Evolutionary conservation across 2,329 filamentous ascomycete species (phyloP).

Genomic region (Bipolaris sorokiniana): DNA sequence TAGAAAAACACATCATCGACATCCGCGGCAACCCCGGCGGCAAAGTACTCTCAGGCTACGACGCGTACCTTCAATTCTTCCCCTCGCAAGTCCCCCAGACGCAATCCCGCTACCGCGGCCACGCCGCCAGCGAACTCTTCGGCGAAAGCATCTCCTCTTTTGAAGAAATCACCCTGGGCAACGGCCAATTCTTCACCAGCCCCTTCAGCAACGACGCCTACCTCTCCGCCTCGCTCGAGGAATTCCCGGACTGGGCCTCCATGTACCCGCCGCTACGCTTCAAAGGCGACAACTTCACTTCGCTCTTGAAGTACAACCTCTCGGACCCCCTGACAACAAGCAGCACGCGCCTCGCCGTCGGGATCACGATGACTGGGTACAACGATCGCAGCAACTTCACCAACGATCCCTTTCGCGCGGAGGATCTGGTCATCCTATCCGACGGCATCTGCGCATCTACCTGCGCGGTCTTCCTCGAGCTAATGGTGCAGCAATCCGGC

Average conservation of each 20-base stretch:
- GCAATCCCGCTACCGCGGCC: conserved; percentile 56
- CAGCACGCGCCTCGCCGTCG: conserved; percentile 34
- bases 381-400: conserved; percentile 34
- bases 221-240: conserved; percentile 29
- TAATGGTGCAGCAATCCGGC: conserved; percentile 53
- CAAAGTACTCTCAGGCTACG: conserved; percentile 48
- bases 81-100: conserved; percentile 53
- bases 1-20: conserved; percentile 68
- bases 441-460: conserved; percentile 56
- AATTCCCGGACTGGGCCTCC: conserved; percentile 45
- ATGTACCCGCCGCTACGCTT: conserved; percentile 46
- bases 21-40: conserved; percentile 68
- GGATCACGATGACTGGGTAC: conserved; percentile 42
- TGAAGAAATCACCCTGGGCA: conserved; percentile 16
- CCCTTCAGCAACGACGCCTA: conserved; percentile 48
- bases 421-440: conserved; percentile 50
- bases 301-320: conserved; percentile 49
- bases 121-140: conserved; percentile 41
- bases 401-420: conserved; percentile 44
- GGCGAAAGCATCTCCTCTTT: conserved; percentile 32
- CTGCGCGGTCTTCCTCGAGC: conserved; percentile 55
- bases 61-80: conserved; percentile 62
- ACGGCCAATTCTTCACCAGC: conserved; percentile 35
- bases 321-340: conserved; percentile 44
- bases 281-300: conserved; percentile 48